Evolutionary conservation across 1,284 basidiomycete species (phyloP), one percentile per base, ranked within the genome.

Genomic region (Microbotryum silenes-acaulis): DNA sequence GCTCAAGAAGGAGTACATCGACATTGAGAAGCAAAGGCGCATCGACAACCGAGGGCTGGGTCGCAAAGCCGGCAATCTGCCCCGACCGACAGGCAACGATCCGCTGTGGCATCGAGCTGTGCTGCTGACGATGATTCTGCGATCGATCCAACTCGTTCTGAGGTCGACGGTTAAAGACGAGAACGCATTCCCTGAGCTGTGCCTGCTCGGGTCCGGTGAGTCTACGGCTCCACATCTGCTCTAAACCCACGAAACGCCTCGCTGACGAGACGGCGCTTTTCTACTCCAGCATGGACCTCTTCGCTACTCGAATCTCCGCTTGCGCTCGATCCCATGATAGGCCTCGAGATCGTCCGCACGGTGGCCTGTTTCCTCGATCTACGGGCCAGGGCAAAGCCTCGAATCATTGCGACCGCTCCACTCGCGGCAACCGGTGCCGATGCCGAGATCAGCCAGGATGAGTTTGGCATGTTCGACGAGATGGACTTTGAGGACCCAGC

Each of bases 351-450:
- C 20, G 78, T 84, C 20, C 73, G 77, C 25, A 80, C 85, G 25
- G 78, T 89, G 2, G 81, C 85, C 59, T 79, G 81, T 0, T 87
- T 89, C 73, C 78, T 91, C 7, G 77, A 85, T 62, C 81, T 81
- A 20, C 81, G 89, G 20, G 74, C 75, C 6, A 75, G 70, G 4
- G 80, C 81, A 9, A 42, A 74, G 1, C 76, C 78, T 21, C 76
- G 78, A 12, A 42, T 10, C 37, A 42, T 1, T 5, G 79, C 78
- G 2, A 72, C 65, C 9, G 66, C 70, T 53, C 62, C 73, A 44
- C 57, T 71, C 61, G 60, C 27, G 27, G 27, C 27, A 27, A 27
- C 69, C 14, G 10, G 6, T 20, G 10, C 16, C 2, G 20, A 20
- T 1, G 27, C 14, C 18, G 10, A 16, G 79, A 61, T 79, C 66